A percentile compares a stretch with the other conserved stretches of the same genome.
Evolutionary conservation across 257 asterid genomes (phyloP).

Genomic region (Gardenia jasminoides): DNA sequence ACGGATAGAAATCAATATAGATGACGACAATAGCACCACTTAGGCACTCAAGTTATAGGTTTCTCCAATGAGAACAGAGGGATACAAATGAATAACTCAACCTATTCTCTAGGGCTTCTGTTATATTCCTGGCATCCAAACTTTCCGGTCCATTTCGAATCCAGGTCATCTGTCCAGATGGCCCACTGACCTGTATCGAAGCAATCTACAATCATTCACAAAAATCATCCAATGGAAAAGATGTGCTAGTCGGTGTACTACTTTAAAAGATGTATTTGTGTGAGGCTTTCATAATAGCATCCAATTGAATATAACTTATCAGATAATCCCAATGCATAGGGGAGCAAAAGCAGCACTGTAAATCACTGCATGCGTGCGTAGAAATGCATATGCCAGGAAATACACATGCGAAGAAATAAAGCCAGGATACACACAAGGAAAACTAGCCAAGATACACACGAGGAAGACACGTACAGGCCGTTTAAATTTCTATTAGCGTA

Average conservation of each 20-base stretch:
- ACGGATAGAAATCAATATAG: too few species aligned
- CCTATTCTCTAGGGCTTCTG: slow-evolving; percentile 85
- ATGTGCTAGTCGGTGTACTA: neutral
- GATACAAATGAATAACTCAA: slow-evolving; percentile 19
- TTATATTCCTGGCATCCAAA: slow-evolving; percentile 62
- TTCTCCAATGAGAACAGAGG: neutral
- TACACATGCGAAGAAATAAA: too few species aligned
- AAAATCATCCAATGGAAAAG: neutral
- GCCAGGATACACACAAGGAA: too few species aligned
- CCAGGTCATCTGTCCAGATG: slow-evolving; percentile 96
- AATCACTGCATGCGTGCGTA: too few species aligned
- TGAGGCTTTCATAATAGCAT: too few species aligned
- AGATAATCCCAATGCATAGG: neutral
- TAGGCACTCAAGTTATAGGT: neutral
- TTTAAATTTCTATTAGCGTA: neutral
- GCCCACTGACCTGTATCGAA: slow-evolving; percentile 75
- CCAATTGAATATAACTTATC: neutral
- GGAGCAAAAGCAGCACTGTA: neutral
- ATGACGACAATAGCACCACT: neutral
- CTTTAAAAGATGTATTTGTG: too few species aligned
- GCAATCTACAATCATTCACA: neutral
- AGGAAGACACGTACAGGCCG: neutral
- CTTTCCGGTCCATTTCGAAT: slow-evolving; percentile 84
- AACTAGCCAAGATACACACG: too few species aligned
- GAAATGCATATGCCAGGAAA: too few species aligned